Conservation (phyloP, 2,329 filamentous ascomycete species). For the Fusarium sarcochroum region DNA sequence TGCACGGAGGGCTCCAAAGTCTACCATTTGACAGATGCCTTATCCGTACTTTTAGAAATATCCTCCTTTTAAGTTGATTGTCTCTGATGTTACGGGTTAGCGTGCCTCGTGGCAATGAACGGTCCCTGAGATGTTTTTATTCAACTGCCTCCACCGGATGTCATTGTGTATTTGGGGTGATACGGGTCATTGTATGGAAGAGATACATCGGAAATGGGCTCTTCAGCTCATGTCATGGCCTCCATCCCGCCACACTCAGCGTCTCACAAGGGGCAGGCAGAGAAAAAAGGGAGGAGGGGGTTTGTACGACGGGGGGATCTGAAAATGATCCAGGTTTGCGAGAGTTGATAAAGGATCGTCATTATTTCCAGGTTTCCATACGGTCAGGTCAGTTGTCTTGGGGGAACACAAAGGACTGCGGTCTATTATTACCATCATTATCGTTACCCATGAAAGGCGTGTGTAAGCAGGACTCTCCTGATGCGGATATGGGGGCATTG, state of each 20-base stretch:
- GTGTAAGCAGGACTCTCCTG: conserved; percentile 32
- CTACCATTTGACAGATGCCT: neutral
- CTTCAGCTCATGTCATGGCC: neutral
- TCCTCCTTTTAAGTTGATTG: neutral
- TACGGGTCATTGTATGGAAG: conserved; percentile 18
- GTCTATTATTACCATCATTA: conserved; percentile 9
- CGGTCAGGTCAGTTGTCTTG: conserved; percentile 11
- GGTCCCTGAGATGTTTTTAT: conserved; percentile 13
- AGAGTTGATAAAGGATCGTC: conserved; percentile 1
- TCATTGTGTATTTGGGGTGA: conserved; percentile 2
- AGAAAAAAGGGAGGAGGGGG: neutral
- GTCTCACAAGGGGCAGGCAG: conserved; percentile 13
- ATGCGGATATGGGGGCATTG: conserved; percentile 30
- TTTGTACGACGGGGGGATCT: conserved; percentile 16
- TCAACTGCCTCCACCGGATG: neutral
- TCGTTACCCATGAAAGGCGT: neutral
- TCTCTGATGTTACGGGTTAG: conserved; percentile 3
- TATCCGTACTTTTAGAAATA: too few relatives aligned
- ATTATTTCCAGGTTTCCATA: neutral
- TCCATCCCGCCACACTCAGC: neutral
- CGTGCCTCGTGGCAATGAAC: conserved; percentile 24
- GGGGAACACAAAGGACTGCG: conserved; percentile 10
- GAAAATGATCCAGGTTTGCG: conserved; percentile 27
- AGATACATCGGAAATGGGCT: neutral
- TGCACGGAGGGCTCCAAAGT: neutral